Evolutionary conservation across 257 asterid species (phyloP), one percentile per base, ranked within the genome.

Genomic region (Salvia hispanica): DNA sequence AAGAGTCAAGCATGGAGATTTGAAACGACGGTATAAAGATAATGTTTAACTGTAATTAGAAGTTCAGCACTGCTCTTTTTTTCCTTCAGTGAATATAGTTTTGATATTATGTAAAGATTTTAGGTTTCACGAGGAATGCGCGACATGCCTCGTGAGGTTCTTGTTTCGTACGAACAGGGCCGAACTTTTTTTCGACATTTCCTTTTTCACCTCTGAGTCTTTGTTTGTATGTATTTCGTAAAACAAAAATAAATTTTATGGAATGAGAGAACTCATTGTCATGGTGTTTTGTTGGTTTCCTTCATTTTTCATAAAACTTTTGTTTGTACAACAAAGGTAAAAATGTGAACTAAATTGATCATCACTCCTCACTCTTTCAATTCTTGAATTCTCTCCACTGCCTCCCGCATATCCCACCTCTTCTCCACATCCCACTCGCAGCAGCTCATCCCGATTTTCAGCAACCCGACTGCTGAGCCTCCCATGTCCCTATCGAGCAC

Each of bases 401-500:
- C 91, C 64, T 76, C 84, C 8, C 16, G 58, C 62, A 88, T 64
- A 55, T 77, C 86, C 82, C 88, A 82, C 73, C 92, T 80, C 72
- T 48, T 77, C 58, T 74, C 85, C 61, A 75, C 79, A 63, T 61
- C 71, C 81, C 75, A 44, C 54, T 85, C 92, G 48, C 90, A 85
- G 59, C 95, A 86, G 47, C 87, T 73, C 87, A 86, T 80, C 11
- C 92, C 96, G 34, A 89, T 86, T 51, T 79, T 83, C 77, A 89
- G 51, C 3, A 89, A 75, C 79, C 83, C 80, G 43, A 25, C 31
- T 25, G 31, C 31, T 25, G 31, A 25, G 31, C 31, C 31, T 1
- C 83, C 68, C 90, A 87, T 81, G 15, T 86, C 87, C 77, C 78
- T 78, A 28, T 89, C 95, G 13, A 89, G 83, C 13, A 89, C 89